A percentile compares a stretch with the other conserved stretches of the same genome.
phyloP scores from a whole-genome alignment of 805 yeast species.

The Metschnikowia noctiluminum region DNA sequence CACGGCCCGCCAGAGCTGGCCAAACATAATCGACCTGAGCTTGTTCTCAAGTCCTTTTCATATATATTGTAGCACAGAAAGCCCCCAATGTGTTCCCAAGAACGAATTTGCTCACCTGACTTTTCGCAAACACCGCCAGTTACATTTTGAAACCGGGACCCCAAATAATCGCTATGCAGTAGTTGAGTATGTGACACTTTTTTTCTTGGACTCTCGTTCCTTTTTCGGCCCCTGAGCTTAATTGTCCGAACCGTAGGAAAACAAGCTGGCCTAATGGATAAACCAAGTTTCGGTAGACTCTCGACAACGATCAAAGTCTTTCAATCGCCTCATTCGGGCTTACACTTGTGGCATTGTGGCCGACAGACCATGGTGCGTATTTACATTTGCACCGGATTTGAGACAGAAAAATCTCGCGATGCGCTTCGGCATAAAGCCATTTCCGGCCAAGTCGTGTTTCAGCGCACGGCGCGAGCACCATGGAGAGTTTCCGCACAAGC shows the following conservation, averaged over 20 bases:
- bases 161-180: neutral
- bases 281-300: too few species aligned
- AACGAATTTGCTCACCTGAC: neutral
- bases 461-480: neutral
- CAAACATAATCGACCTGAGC: too few species aligned
- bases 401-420: neutral
- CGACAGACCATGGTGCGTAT: neutral
- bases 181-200: neutral
- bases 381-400: neutral
- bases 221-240: neutral
- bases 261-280: too few species aligned
- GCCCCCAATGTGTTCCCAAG: too few species aligned
- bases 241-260: too few species aligned
- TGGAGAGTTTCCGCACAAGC: neutral
- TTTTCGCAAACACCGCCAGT: neutral
- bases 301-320: too few species aligned
- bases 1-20: neutral
- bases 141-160: neutral
- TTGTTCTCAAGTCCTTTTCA: too few species aligned
- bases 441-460: neutral
- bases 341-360: too few species aligned
- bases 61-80: too few species aligned
- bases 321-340: too few species aligned
- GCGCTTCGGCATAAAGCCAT: neutral
- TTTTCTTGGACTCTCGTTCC: neutral